Base-by-base conservation (phyloP, 352 stramenopile genomes). In the Blastocystis sp. region DNA sequence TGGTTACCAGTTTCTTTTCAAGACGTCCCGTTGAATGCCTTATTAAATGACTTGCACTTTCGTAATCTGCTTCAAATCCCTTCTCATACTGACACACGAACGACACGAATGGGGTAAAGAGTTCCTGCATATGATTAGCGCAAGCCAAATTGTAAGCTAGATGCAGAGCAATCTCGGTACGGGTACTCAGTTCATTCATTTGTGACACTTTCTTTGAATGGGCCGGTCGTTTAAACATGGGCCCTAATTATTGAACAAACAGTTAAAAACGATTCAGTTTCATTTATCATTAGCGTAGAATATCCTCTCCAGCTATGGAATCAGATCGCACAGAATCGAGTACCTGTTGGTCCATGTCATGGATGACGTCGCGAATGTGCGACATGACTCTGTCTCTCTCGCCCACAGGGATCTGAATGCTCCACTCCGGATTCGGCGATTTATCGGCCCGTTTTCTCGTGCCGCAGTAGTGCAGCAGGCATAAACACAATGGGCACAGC, bases 221-320 rank as follows among this genome's bases (percentile, higher is more conserved):
- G 52, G 41, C 21, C 28, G 28, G 28, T 38, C 41, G 28, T 28
- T 52, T 38, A 23, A 1, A 4, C 40, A 48, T 56, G 48, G 48
- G 1, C 64, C 23, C 11, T 76, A 59, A 56, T 76, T 45, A 76
- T 17, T 40, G 41, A 76, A 48, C 28, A 76, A 76, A 76, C 66
- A 71, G 64, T 48, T 7, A 48, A 23, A 66, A 5, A 66, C 28
- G 10, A 34, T 34, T 34, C 28, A 34, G 28, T 34, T 34, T 34
- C 28, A 34, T 34, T 34, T 34, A 34, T 34, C 28, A 34, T 34
- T 34, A 34, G 28, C 28, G 28, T 34, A 34, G 28, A 34, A 34
- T 34, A 34, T 34, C 28, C 28, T 34, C 28, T 34, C 28, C 28
- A 34, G 28, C 28, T 34, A 34, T 34, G 28, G 28, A 34, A 34